Evolutionary conservation across 2,329 filamentous ascomycete genomes (phyloP), one percentile per base, ranked within the genome.

Genomic region (Nothomitra cinnamomea): DNA sequence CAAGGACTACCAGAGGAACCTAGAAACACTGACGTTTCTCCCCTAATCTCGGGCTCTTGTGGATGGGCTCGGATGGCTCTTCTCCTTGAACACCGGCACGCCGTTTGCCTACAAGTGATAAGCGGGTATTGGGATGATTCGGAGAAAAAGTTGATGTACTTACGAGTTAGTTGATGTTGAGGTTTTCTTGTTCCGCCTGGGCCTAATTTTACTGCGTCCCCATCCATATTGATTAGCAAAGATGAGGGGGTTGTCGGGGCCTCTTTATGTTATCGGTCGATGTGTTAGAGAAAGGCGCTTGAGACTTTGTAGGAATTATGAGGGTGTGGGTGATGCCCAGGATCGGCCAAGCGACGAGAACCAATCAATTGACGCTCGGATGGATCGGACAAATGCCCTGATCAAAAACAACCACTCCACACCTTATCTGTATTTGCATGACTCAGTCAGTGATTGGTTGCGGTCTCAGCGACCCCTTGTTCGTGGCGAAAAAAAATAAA

Each of bases 61-160:
- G 19, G 42, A 21, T 45, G 42, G 6, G 42, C 42, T 41, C 25
- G 22, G 19, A 36, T 51, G 28, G 12, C 32, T 38, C 49, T 25
- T 13, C 28, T 8, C 24, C 36, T 35, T 52, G 22, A 40, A 15
- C 35, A 22, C 15, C 15, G 17, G 12, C 21, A 40, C 25, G 49
- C 24, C 49, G 49, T 52, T 52, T 40, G 25, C 49, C 49, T 52
- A 52, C 28, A 52, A 32, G 28, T 8, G 32, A n/a, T 52, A 22
- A 52, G 49, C 35, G 28, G 42, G 22, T 45, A 45, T 21, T 22
- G 19, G 2, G 22, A 21, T 21, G 42, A 22, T 32, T 32, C n/a
- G 28, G 10, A 32, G 10, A 10, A 32, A 45, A 45, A 17, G 42
- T 10, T 45, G 6, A 22, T 22, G 42, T 45, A 45, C 42, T 45